Conservation (phyloP, 495 filamentous ascomycete species). For the Neurospora intermedia region DNA sequence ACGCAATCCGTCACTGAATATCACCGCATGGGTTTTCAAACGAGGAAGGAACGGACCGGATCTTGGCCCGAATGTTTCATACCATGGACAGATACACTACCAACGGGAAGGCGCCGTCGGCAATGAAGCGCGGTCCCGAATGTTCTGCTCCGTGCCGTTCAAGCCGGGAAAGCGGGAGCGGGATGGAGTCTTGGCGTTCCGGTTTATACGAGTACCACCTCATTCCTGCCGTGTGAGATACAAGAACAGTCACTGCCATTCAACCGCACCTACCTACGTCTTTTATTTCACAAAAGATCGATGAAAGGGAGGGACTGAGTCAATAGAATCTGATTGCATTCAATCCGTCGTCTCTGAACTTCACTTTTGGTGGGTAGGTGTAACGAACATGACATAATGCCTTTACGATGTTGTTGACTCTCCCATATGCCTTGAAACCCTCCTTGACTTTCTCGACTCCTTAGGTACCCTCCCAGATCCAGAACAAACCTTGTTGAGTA, state of each 20-base stretch:
- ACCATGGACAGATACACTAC: not conserved
- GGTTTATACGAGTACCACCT: not conserved
- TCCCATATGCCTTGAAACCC: not conserved
- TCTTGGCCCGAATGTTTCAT: not conserved
- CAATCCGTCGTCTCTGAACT: not conserved
- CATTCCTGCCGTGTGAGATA: not conserved
- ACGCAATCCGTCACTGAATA: not conserved
- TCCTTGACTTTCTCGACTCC: not conserved
- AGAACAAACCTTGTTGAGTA: not conserved
- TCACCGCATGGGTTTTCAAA: not conserved
- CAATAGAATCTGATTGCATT: not conserved
- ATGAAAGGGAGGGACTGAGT: not conserved
- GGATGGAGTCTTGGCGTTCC: not conserved
- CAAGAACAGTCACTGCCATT: not conserved
- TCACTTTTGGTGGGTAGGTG: not conserved
- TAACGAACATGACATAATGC: not conserved
- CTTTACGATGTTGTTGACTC: not conserved
- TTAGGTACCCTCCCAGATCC: not conserved
- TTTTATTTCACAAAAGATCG: not conserved
- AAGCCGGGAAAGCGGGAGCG: not conserved
- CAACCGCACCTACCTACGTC: not conserved
- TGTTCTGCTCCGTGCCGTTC: not conserved
- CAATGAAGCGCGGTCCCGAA: not conserved
- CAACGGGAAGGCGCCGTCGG: not conserved
- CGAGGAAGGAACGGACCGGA: not conserved